Conservation (phyloP, 805 yeast genomes). For the Saturnispora diversa region DNA sequence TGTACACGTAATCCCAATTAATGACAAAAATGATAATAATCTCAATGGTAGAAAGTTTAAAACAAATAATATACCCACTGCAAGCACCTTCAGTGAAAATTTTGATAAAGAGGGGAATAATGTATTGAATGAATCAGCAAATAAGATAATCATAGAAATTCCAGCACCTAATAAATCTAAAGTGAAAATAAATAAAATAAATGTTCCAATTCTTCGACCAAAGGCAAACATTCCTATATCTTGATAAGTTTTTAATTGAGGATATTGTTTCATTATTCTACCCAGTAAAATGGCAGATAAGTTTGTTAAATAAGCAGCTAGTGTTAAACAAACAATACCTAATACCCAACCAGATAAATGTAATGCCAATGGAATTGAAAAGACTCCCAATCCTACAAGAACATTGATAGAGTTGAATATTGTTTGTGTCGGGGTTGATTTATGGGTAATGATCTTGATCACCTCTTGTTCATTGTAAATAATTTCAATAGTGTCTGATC, state of each 20-base stretch:
- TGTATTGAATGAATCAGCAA: constrained; percentile 50
- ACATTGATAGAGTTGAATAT: constrained; percentile 72
- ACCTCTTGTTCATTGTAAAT: constrained; percentile 5
- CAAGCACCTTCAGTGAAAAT: constrained; percentile 34
- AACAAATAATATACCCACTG: constrained; percentile 35
- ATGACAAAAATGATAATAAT: constrained; percentile 57
- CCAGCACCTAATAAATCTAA: constrained; percentile 57
- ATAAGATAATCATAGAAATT: constrained; percentile 47
- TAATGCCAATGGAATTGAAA: constrained; percentile 66
- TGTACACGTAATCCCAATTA: constrained; percentile 67
- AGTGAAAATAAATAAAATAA: constrained; percentile 43
- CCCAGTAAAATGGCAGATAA: constrained; percentile 51
- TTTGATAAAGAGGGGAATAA: constrained; percentile 37
- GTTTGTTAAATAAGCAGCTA: constrained; percentile 43
- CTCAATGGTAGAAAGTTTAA: constrained; percentile 65
- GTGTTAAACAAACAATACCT: constrained; percentile 37
- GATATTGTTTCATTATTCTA: constrained; percentile 34
- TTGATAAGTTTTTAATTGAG: constrained; percentile 43
- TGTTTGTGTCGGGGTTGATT: constrained; percentile 66
- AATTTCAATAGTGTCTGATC: constrained; percentile 2
- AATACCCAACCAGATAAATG: constrained; percentile 58
- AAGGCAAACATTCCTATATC: constrained; percentile 47
- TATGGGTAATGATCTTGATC: constrained; percentile 24
- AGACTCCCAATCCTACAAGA: constrained; percentile 65
- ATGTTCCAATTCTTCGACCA: constrained; percentile 36